A percentile compares a stretch with the other conserved stretches of the same genome.
Conservation (phyloP, 2,329 filamentous ascomycete species). For the Ophiosphaerella narmari region DNA sequence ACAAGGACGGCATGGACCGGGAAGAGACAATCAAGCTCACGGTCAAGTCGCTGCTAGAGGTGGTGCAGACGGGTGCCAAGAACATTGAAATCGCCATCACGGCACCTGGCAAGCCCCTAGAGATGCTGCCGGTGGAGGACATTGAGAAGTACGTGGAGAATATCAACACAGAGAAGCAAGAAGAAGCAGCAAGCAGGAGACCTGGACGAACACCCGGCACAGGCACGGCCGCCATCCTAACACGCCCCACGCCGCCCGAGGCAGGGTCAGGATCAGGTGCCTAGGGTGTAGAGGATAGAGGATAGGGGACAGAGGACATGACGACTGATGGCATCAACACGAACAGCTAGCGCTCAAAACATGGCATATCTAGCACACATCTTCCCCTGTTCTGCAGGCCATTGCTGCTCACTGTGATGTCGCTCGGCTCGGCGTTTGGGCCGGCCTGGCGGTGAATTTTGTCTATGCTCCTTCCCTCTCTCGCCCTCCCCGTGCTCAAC, state of each 20-base stretch:
- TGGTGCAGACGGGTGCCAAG: slow-evolving; percentile 98
- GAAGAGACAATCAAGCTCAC: slow-evolving; percentile 95
- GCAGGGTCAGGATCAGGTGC: slow-evolving; percentile 34
- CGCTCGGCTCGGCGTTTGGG: slow-evolving; percentile 5
- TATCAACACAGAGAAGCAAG: slow-evolving; percentile 99
- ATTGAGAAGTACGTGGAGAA: slow-evolving; percentile 98
- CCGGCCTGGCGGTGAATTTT: slow-evolving; percentile 1
- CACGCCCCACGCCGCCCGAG: slow-evolving; percentile 58
- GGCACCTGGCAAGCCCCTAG: slow-evolving; percentile 86
- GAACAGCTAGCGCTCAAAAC: slow-evolving; percentile 28
- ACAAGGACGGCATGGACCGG: slow-evolving; percentile 96
- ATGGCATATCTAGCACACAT: slow-evolving; percentile 32
- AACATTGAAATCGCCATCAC: slow-evolving; percentile 99
- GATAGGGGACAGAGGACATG: slow-evolving; percentile 7
- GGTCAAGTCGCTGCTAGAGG: slow-evolving; percentile 96
- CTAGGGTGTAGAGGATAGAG: slow-evolving; percentile 11
- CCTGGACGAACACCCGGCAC: slow-evolving; percentile 64
- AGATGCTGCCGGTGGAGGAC: slow-evolving; percentile 93
- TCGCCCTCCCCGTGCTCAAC: slow-evolving; percentile 54
- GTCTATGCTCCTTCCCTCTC: not conserved
- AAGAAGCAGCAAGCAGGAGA: slow-evolving; percentile 97
- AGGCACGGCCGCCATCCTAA: slow-evolving; percentile 74
- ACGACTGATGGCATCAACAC: slow-evolving; percentile 29
- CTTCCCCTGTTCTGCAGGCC: slow-evolving; percentile 3
- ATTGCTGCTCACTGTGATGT: slow-evolving; percentile 18